Base-by-base conservation (phyloP, 345 rosid genomes). In the Brassica incana region DNA sequence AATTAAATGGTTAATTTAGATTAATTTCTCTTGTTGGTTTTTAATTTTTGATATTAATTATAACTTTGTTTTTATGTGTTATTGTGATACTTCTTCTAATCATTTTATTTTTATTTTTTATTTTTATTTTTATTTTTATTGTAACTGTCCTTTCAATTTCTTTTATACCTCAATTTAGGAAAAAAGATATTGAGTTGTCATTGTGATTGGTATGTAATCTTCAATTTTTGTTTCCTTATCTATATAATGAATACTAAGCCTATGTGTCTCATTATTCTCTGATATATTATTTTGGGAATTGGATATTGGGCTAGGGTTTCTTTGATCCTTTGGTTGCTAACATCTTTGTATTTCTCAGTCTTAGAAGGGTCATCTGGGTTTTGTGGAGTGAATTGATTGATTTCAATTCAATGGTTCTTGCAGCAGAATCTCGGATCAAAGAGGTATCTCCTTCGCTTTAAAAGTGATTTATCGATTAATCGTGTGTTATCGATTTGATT, bases 361-460 rank as follows among this genome's bases (percentile, higher is more conserved):
- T 59, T 68, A 59, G 29, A 2, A 67, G 38, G 73, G 25, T 67
- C 73, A 56, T 25, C 63, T 50, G 38, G 32, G 18, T 43, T 65
- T 78, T 67, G 11, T 30, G 62, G 23, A 65, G 59, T 65, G 61
- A 29, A 76, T 52, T 32, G 36, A 60, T 69, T 25, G 45, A 8
- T 30, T 50, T 7, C n/a, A 63, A 33, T 33, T 56, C 67, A 58
- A 73, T 80, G 82, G 70, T 23, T 73, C 56, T 40, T 71, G 14
- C 72, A 35, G 27, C 76, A 27, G 80, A 81, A 78, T 80, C 89
- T 80, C 81, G 73, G 52, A 65, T 35, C 75, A 81, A 82, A 76
- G 89, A 86, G 98, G 97, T 91, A 69, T 84, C 20, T 82, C 83
- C 7, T 69, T 29, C 9, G 8, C 2, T 52, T 54, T 8, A 30